phyloP scores from a whole-genome alignment of 371 early-diverging fungal genomes.

The Rhizopus arrhizus region DNA sequence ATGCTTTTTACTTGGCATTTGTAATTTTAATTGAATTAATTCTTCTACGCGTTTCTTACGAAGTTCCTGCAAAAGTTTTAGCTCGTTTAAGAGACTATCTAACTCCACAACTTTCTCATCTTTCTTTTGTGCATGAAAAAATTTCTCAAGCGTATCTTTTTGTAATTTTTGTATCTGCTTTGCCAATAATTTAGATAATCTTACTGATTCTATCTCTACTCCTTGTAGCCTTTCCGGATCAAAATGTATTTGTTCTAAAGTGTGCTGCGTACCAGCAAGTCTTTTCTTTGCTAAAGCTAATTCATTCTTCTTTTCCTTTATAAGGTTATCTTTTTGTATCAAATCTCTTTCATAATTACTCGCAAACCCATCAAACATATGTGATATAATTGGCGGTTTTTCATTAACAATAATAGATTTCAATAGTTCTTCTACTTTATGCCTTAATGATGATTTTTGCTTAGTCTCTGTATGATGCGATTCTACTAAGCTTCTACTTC shows the following conservation, averaged over 20 bases:
- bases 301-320: conserved; percentile 36
- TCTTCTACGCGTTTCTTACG: conserved; percentile 27
- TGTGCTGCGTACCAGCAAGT: conserved; percentile 27
- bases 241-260: conserved; percentile 28
- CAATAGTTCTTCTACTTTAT: conserved; percentile 21
- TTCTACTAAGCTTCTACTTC: conserved; percentile 21
- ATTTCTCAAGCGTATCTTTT: conserved; percentile 2
- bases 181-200: conserved; percentile 5
- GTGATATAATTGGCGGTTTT: conserved; percentile 21
- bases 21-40: conserved; percentile 23
- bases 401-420: conserved; percentile 20
- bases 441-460: conserved; percentile 20
- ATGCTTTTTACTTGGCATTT: conserved; percentile 38
- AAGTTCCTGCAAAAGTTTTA: conserved; percentile 18
- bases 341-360: conserved; percentile 40
- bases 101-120: background rate
- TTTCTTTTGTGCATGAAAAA: background rate
- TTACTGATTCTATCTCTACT: conserved; percentile 13
- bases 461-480: conserved; percentile 30
- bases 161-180: conserved; percentile 16
- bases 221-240: conserved; percentile 16
- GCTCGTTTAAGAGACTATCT: background rate
- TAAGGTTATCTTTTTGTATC: conserved; percentile 30
- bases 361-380: conserved; percentile 36
- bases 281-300: conserved; percentile 35